Conservation (phyloP, 2,329 filamentous ascomycete species). For the Pyrenophora seminiperda region DNA sequence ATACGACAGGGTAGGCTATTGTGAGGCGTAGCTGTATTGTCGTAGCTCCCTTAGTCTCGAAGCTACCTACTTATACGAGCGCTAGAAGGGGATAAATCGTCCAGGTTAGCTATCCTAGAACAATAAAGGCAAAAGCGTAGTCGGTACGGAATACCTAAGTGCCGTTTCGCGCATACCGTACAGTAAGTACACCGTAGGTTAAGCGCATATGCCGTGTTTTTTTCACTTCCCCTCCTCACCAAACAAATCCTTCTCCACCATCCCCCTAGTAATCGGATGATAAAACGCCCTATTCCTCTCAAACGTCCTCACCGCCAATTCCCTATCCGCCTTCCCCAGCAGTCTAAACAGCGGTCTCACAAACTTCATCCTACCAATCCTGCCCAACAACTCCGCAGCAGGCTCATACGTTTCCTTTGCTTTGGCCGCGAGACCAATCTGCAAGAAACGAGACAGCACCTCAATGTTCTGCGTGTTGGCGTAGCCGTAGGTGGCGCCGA, state of each 20-base stretch:
- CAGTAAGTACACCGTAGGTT: too few species aligned
- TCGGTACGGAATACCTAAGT: too few species aligned
- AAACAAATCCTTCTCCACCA: constrained; percentile 84
- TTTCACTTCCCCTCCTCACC: constrained; percentile 39
- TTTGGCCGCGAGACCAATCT: constrained; percentile 75
- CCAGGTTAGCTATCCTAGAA: too few species aligned
- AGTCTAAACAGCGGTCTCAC: constrained; percentile 82
- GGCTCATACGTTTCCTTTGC: constrained; percentile 72
- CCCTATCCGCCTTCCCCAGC: constrained; percentile 73
- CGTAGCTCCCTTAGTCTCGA: too few species aligned
- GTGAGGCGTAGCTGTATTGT: too few species aligned
- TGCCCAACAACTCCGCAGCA: constrained; percentile 74
- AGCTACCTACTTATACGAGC: too few species aligned
- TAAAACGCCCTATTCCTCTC: constrained; percentile 90
- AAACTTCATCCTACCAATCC: constrained; percentile 95
- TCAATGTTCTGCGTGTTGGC: constrained; percentile 82
- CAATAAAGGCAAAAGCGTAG: too few species aligned
- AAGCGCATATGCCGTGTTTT: too few species aligned
- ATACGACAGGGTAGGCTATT: too few species aligned
- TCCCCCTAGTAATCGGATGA: constrained; percentile 79
- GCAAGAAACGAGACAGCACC: constrained; percentile 78
- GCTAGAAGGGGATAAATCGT: too few species aligned
- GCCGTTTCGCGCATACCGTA: too few species aligned
- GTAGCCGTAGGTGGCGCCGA: constrained; percentile 75
- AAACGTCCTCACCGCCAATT: constrained; percentile 80